phyloP scores from a whole-genome alignment of 2,329 filamentous ascomycete species.

The Monosporascus sp. region DNA sequence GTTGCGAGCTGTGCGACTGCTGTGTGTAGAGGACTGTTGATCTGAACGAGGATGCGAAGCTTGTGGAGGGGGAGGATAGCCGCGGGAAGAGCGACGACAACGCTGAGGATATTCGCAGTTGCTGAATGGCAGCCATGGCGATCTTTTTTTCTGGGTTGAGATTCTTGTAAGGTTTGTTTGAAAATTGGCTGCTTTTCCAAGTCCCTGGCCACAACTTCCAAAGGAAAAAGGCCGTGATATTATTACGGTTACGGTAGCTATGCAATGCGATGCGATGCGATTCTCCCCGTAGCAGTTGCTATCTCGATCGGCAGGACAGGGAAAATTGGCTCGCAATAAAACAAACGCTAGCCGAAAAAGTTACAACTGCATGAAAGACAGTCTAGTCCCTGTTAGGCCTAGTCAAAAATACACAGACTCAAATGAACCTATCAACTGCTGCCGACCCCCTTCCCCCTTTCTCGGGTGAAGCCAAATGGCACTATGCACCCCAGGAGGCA shows the following conservation, averaged over 20 bases:
- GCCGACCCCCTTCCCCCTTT: slow-evolving; percentile 22
- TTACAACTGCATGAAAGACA: neutral
- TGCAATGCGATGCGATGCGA: neutral
- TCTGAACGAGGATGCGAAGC: slow-evolving; percentile 35
- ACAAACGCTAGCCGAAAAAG: neutral
- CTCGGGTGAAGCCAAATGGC: slow-evolving; percentile 3
- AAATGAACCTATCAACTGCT: slow-evolving; percentile 19
- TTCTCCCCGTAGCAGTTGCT: neutral
- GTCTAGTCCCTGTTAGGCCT: slow-evolving; percentile 8
- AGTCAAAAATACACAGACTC: slow-evolving; percentile 14
- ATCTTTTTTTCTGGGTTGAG: neutral
- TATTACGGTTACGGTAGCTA: neutral
- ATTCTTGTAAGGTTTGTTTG: neutral
- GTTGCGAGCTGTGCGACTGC: slow-evolving; percentile 28
- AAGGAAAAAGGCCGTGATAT: neutral
- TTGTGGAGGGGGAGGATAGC: slow-evolving; percentile 33
- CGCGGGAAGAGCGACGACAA: slow-evolving; percentile 51
- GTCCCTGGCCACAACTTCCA: neutral
- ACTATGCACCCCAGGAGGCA: neutral
- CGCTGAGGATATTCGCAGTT: slow-evolving; percentile 31
- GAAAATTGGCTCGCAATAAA: neutral
- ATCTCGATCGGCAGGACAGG: neutral
- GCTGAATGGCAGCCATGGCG: slow-evolving; percentile 41
- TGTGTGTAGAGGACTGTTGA: slow-evolving; percentile 39
- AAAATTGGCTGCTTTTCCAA: neutral